Percentiles rank a stretch among this genome's conserved stretches.
phyloP scores from a whole-genome alignment of 768 basidiomycete genomes.

The Boletus patriciae region DNA sequence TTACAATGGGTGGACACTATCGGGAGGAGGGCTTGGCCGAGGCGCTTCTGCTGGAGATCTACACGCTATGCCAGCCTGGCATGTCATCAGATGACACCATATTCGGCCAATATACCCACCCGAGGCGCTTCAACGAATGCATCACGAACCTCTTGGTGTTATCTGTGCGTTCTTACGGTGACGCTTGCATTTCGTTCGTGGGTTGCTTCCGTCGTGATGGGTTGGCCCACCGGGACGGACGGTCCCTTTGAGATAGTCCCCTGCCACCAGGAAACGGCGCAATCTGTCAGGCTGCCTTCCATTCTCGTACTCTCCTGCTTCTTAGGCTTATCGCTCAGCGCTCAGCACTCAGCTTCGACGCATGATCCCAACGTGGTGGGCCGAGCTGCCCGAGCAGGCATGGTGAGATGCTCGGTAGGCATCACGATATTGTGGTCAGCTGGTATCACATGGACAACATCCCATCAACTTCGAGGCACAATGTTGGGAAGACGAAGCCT shows the following conservation, averaged over 20 bases:
- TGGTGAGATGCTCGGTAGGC: neutral
- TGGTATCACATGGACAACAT: neutral
- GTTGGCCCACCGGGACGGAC: neutral
- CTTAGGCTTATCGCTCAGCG: neutral
- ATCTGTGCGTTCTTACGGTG: too few relatives aligned
- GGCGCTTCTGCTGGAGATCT: conserved; percentile 5
- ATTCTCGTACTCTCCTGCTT: neutral
- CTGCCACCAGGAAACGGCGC: too few relatives aligned
- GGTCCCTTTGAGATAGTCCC: neutral
- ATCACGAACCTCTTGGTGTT: neutral
- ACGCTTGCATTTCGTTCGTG: neutral
- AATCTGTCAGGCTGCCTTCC: neutral
- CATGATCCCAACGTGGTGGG: neutral
- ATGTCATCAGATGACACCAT: neutral
- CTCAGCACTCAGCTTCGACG: neutral
- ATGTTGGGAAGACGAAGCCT: neutral
- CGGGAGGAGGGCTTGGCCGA: neutral
- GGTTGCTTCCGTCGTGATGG: neutral
- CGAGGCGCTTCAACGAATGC: neutral
- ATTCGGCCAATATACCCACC: neutral
- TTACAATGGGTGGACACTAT: neutral
- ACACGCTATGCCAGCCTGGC: neutral
- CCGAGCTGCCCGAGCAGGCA: neutral
- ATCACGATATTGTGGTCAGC: neutral
- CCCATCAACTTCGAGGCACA: neutral